Evolutionary conservation across 2,329 filamentous ascomycete species (phyloP).

Genomic region (Phaeosphaeriaceae sp.): DNA sequence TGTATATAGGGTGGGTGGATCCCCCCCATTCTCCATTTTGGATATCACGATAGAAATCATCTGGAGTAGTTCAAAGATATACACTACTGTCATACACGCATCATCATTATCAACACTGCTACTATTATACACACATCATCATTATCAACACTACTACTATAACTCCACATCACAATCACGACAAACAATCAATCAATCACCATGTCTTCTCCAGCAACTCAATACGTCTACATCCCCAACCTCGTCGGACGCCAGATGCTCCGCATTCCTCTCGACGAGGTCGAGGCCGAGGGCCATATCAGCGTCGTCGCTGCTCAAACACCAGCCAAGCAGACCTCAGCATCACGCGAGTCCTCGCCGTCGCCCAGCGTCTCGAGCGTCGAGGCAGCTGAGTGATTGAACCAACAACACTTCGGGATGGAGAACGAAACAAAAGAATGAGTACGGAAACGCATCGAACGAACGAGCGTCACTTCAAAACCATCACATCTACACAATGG

Average conservation of each 20-base stretch:
- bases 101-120: not conserved
- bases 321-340: not conserved
- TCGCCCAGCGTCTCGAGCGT: not conserved
- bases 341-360: not conserved
- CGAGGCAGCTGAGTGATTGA: not conserved
- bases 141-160: not conserved
- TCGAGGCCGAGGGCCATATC: constrained; percentile 26
- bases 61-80: not conserved
- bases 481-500: not conserved
- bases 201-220: constrained; percentile 38
- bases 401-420: not conserved
- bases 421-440: not conserved
- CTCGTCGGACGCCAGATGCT: constrained; percentile 48
- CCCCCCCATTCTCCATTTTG: not conserved
- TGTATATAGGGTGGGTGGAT: constrained; percentile 11
- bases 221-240: constrained; percentile 50
- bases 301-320: constrained; percentile 1
- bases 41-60: not conserved
- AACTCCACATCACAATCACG: not conserved
- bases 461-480: not conserved
- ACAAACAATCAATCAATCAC: constrained; percentile 4
- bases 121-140: too few relatives aligned
- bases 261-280: constrained; percentile 40
- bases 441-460: not conserved
- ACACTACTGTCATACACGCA: not conserved